Evolutionary conservation across 495 filamentous ascomycete species (phyloP).

Genomic region (Corynascus novoguineensis): DNA sequence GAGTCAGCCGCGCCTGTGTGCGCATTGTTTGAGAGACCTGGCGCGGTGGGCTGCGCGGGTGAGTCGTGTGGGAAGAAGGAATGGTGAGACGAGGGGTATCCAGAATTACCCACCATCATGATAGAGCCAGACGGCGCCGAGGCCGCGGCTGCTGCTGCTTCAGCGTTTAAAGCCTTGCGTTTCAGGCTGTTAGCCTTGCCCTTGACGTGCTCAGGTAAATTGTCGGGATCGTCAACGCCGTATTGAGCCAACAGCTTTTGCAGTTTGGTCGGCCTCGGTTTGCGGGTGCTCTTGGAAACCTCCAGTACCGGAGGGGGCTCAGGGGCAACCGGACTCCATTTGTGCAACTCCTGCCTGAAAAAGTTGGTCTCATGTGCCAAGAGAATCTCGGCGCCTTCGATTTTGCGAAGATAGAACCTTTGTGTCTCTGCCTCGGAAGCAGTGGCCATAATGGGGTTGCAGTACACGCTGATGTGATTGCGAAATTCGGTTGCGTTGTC

Average conservation of each 20-base stretch:
- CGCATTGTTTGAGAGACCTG: conserved; percentile 30
- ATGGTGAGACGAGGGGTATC: conserved; percentile 26
- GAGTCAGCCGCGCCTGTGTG: conserved; percentile 27
- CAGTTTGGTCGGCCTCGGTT: conserved; percentile 93
- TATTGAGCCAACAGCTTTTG: conserved; percentile 90
- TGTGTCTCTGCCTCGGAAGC: conserved; percentile 80
- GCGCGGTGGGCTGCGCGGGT: conserved; percentile 37
- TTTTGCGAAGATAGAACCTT: conserved; percentile 97
- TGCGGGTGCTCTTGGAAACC: conserved; percentile 85
- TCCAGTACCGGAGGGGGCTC: conserved; percentile 77
- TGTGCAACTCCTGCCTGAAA: conserved; percentile 93
- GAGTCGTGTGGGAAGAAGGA: conserved; percentile 36
- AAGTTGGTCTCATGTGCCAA: conserved; percentile 92
- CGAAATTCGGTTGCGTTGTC: conserved; percentile 78
- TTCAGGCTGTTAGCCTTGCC: conserved; percentile 65
- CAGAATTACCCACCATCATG: conserved; percentile 30
- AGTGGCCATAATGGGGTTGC: conserved; percentile 73
- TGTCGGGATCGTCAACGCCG: conserved; percentile 79
- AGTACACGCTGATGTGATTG: conserved; percentile 70
- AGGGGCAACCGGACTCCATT: conserved; percentile 89
- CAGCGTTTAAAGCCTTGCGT: conserved; percentile 49
- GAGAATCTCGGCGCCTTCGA: conserved; percentile 95
- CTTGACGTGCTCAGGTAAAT: conserved; percentile 74
- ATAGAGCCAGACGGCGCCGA: conserved; percentile 14
- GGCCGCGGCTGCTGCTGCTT: conserved; percentile 34